phyloP scores from a whole-genome alignment of 768 basidiomycete genomes.

The Mycena galopus region DNA sequence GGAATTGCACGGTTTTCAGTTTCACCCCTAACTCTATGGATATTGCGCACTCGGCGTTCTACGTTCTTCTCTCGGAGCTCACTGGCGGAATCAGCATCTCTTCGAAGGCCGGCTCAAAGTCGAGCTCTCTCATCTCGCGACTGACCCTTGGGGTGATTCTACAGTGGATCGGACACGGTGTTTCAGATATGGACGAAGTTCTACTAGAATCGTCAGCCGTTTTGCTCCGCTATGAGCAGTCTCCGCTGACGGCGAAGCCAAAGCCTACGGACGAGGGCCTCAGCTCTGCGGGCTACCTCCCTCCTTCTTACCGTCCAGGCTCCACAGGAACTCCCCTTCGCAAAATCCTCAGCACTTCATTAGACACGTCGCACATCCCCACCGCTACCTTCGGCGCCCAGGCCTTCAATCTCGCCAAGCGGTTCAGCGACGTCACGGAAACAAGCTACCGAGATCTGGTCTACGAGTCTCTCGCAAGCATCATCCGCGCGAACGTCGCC shows the following conservation, averaged over 20 bases:
- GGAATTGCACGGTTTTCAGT: conserved; percentile 41
- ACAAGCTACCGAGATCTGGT: conserved; percentile 37
- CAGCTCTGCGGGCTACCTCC: conserved; percentile 38
- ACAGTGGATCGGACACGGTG: conserved; percentile 43
- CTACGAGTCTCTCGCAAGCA: conserved; percentile 38
- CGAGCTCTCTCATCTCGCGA: conserved; percentile 40
- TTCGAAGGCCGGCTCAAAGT: conserved; percentile 23
- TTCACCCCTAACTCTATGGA: conserved; percentile 35
- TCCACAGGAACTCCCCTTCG: conserved; percentile 7
- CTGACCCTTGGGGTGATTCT: conserved; percentile 42
- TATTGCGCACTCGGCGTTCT: conserved; percentile 34
- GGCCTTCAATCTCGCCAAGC: conserved; percentile 38
- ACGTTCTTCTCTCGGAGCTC: conserved; percentile 39
- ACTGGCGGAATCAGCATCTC: conserved; percentile 41
- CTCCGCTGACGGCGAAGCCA: conserved; percentile 30
- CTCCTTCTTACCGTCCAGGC: conserved; percentile 8
- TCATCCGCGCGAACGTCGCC: conserved; percentile 43
- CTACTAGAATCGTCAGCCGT: conserved; percentile 20
- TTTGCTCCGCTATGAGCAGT: conserved; percentile 30
- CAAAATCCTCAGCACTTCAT: neutral
- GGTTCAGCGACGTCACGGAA: conserved; percentile 38
- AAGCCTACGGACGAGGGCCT: conserved; percentile 36
- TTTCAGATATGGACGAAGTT: conserved; percentile 25
- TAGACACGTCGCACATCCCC: conserved; percentile 28
- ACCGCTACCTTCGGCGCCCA: conserved; percentile 22